Conservation (phyloP, 192 early-diverging fungal species). For the Cladochytrium replicatum region DNA sequence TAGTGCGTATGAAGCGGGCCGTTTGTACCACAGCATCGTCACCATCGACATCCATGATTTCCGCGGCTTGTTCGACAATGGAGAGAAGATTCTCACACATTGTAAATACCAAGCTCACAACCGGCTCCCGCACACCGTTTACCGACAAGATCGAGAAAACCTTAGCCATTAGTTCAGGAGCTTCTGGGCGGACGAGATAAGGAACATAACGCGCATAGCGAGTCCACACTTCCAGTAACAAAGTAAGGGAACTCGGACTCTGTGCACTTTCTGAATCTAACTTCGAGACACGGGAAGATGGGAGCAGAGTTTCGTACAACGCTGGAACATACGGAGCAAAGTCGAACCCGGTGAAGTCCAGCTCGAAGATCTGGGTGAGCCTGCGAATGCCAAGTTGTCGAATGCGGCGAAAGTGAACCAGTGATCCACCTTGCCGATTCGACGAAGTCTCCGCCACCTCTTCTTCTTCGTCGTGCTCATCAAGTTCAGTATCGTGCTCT, state of each 20-base stretch:
- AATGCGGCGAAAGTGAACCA: conserved; percentile 50
- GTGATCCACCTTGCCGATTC: conserved; percentile 23
- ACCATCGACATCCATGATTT: conserved; percentile 1
- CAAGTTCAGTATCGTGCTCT: too few relatives aligned
- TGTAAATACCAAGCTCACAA: conserved; percentile 58
- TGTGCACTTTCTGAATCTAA: conserved; percentile 82
- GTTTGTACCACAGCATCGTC: too few relatives aligned
- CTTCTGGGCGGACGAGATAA: conserved; percentile 58
- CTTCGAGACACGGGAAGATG: conserved; percentile 54
- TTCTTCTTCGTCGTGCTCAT: conserved; percentile 9
- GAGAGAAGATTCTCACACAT: conserved; percentile 48
- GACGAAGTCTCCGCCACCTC: conserved; percentile 5
- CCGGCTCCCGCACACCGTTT: conserved; percentile 66
- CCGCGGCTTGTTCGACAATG: conserved; percentile 4
- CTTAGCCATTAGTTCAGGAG: conserved; percentile 47
- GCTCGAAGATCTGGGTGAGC: conserved; percentile 66
- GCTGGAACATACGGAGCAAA: conserved; percentile 65
- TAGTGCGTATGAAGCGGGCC: too few relatives aligned
- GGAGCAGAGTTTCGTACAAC: conserved; percentile 65
- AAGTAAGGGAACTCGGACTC: conserved; percentile 66
- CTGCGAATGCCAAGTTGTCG: conserved; percentile 66
- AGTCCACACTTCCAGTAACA: conserved; percentile 72
- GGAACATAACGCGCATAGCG: conserved; percentile 46
- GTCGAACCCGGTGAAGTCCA: conserved; percentile 56
- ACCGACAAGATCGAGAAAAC: conserved; percentile 66